phyloP scores from a whole-genome alignment of 495 filamentous ascomycete genomes.

The Oidiodendron maius region DNA sequence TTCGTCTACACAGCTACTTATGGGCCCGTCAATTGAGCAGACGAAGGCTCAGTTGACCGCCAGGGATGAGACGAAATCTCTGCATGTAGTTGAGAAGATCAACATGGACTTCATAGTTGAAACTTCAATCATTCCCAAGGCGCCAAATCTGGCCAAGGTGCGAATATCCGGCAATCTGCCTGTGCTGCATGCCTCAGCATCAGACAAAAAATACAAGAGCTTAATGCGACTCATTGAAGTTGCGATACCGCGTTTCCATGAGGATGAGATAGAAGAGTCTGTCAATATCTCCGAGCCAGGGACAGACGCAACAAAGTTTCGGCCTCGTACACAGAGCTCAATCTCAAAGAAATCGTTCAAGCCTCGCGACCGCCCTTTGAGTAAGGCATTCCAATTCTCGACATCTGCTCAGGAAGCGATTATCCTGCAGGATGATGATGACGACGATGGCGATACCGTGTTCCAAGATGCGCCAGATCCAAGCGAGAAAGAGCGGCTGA shows the following conservation, averaged over 20 bases:
- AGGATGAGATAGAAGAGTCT: slow-evolving; percentile 35
- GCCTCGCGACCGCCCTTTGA: slow-evolving; percentile 23
- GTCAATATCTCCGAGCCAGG: neutral
- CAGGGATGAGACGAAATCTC: slow-evolving; percentile 60
- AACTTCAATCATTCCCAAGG: slow-evolving; percentile 89
- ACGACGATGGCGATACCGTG: slow-evolving; percentile 55
- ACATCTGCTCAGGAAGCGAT: slow-evolving; percentile 55
- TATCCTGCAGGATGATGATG: slow-evolving; percentile 65
- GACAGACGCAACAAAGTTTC: neutral
- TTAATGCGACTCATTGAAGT: slow-evolving; percentile 95
- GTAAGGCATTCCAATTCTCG: slow-evolving; percentile 61
- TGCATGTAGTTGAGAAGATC: slow-evolving; percentile 93
- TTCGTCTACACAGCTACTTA: slow-evolving; percentile 88
- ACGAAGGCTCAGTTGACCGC: slow-evolving; percentile 78
- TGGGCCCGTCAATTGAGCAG: slow-evolving; percentile 88
- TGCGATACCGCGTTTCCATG: slow-evolving; percentile 79
- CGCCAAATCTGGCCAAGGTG: slow-evolving; percentile 87
- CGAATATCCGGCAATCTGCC: slow-evolving; percentile 87
- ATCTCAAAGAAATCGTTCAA: slow-evolving; percentile 9
- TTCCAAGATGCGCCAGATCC: slow-evolving; percentile 59
- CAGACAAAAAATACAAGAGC: slow-evolving; percentile 92
- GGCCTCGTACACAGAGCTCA: slow-evolving; percentile 20
- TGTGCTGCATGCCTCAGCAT: slow-evolving; percentile 83
- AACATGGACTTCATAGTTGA: slow-evolving; percentile 93
- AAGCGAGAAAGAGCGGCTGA: slow-evolving; percentile 51